phyloP scores from a whole-genome alignment of 805 yeast genomes.

The Lipomyces yamanashiensis region DNA sequence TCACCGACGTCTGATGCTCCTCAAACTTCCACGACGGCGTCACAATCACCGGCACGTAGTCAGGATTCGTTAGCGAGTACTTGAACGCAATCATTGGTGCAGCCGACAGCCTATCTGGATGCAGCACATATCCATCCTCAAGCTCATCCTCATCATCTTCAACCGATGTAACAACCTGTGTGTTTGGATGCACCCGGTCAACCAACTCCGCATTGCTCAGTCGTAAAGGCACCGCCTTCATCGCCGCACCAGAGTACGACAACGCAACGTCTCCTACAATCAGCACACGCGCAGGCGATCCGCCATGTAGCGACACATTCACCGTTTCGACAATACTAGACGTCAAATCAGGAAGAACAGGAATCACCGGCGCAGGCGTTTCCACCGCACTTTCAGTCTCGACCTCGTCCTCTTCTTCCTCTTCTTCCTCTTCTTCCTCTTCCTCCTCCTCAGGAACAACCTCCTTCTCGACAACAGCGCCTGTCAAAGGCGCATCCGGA shows the following conservation, averaged over 20 bases:
- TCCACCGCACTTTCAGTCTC: background rate
- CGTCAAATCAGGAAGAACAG: slow-evolving; percentile 67
- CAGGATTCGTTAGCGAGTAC: slow-evolving; percentile 60
- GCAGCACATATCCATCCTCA: slow-evolving; percentile 13
- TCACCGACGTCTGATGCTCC: slow-evolving; percentile 79
- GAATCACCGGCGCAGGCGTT: slow-evolving; percentile 55
- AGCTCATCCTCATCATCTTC: slow-evolving; percentile 45
- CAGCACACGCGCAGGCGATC: slow-evolving; percentile 61
- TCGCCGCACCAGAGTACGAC: slow-evolving; percentile 55
- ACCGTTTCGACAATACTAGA: slow-evolving; percentile 86
- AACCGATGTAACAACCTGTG: slow-evolving; percentile 55
- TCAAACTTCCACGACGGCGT: slow-evolving; percentile 92
- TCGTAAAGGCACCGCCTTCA: slow-evolving; percentile 47
- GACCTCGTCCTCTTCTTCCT: slow-evolving; percentile 10
- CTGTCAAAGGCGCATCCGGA: slow-evolving; percentile 2
- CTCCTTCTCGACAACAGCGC: background rate
- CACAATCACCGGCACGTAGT: slow-evolving; percentile 64
- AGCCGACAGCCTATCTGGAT: slow-evolving; percentile 33
- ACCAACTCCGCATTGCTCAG: slow-evolving; percentile 51
- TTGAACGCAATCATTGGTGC: slow-evolving; percentile 80
- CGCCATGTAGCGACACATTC: slow-evolving; percentile 74
- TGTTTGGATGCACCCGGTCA: slow-evolving; percentile 57
- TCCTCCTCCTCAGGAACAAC: slow-evolving; percentile 5
- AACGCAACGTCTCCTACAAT: slow-evolving; percentile 86
- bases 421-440: background rate